Evolutionary conservation across 208 protist species (phyloP), one percentile per base, ranked within the genome.

Genomic region (Chromosphaera perkinsii): DNA sequence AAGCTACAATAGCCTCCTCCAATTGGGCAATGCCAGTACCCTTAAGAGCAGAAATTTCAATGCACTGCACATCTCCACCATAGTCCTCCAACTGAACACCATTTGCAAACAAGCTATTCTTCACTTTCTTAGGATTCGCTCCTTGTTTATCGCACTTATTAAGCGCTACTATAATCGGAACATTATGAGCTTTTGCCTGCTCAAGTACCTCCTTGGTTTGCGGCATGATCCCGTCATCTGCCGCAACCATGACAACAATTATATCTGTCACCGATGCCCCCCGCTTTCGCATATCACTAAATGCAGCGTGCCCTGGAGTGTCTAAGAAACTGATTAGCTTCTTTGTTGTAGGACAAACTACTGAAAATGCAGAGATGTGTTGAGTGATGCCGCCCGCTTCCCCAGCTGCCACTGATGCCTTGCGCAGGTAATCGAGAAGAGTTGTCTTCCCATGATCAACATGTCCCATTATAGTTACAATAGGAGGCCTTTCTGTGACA

Each of bases 311-410:
- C 24, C 95, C 95, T 1, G 95, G 95, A 1, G 95, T 98, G 81
- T 98, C 95, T 61, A 98, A 90, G 69, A 97, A 97, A 0, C 93
- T 97, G 51, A 97, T 87, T 22, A 26, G 7, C n/a, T 43, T n/a
- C 22, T 36, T 20, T n/a, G 12, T 27, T 17, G 10, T 51, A 27
- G 57, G 43, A 9, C n/a, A 10, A 27, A 63, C 57, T 14, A n/a
- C 66, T 48, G 29, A 39, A 35, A 77, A 97, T 4, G 91, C 92
- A 49, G 90, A 93, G 56, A 98, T 89, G 63, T 91, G 87, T 75
- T 98, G 95, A 35, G 95, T 98, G 70, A 98, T 98, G n/a, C 94
- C 92, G 42, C 95, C 94, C 1, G 92, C 92, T 83, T 98, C 94
- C 2, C 77, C 64, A 1, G 86, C 79, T 0, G 88, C 92, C 4